phyloP scores from a whole-genome alignment of 2,329 filamentous ascomycete species.

The Pseudopithomyces chartarum region DNA sequence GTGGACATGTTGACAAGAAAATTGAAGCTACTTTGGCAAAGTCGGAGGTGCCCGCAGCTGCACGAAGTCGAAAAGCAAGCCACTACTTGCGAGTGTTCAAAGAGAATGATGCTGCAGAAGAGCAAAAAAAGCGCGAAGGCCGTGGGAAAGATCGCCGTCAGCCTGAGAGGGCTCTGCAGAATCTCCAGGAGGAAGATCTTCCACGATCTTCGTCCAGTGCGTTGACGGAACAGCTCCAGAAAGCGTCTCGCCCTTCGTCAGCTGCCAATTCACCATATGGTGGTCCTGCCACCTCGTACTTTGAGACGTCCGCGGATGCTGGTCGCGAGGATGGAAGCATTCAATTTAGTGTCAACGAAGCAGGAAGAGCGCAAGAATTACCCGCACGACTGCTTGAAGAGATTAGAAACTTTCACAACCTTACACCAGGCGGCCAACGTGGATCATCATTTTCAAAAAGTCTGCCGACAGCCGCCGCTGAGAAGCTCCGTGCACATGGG shows the following conservation, averaged over 20 bases:
- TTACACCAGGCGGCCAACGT: conserved; percentile 53
- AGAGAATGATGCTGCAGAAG: conserved; percentile 62
- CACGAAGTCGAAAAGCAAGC: conserved; percentile 68
- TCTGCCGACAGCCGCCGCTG: conserved; percentile 40
- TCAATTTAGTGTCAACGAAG: conserved; percentile 6
- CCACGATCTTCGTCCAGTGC: conserved; percentile 16
- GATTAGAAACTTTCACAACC: conserved; percentile 59
- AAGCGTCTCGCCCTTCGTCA: conserved; percentile 30
- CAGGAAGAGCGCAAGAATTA: conserved; percentile 33
- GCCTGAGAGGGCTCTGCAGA: conserved; percentile 34
- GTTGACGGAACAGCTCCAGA: conserved; percentile 24
- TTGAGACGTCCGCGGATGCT: conserved; percentile 25
- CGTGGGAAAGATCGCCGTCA: conserved; percentile 45
- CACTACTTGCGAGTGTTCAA: conserved; percentile 70
- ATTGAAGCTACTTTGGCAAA: conserved; percentile 68
- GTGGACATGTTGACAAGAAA: conserved; percentile 62
- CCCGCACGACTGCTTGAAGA: conserved; percentile 60
- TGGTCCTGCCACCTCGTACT: conserved; percentile 32
- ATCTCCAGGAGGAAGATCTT: conserved; percentile 31
- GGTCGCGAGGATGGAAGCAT: conserved; percentile 10
- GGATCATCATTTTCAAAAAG: conserved; percentile 61
- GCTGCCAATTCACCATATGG: conserved; percentile 30
- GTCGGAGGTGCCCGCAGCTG: conserved; percentile 58
- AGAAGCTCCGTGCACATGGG: conserved; percentile 34
- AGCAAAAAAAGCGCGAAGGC: conserved; percentile 56